Evolutionary conservation across 345 rosid genomes (phyloP).

Genomic region (Gossypium arboreum): DNA sequence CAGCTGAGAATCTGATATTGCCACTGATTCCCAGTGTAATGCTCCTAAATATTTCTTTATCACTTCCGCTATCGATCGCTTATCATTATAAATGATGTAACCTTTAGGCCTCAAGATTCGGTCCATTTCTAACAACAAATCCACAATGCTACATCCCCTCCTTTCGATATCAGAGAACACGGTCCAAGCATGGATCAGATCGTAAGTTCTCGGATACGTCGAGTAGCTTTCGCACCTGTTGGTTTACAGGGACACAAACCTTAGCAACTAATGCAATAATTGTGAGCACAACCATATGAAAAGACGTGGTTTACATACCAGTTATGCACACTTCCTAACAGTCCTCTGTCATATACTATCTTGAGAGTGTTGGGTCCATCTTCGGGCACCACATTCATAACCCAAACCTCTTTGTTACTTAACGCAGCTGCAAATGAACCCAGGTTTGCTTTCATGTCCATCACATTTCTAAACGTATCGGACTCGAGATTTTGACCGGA

Average conservation of each 20-base stretch:
- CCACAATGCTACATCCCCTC: conserved; percentile 31
- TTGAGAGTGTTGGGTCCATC: conserved; percentile 84
- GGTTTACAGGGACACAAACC: not conserved
- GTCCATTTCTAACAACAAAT: conserved; percentile 40
- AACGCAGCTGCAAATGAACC: conserved; percentile 96
- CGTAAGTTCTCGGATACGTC: conserved; percentile 89
- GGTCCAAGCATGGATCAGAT: conserved; percentile 76
- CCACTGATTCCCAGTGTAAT: conserved; percentile 79
- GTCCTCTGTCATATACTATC: conserved; percentile 79
- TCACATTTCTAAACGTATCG: conserved; percentile 71
- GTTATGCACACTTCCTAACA: conserved; percentile 70
- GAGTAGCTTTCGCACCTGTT: conserved; percentile 90
- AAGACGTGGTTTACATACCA: conserved; percentile 47
- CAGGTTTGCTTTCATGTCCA: conserved; percentile 95
- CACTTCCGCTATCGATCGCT: conserved; percentile 41
- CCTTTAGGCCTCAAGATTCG: conserved; percentile 37
- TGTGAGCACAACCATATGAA: not conserved
- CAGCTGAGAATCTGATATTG: conserved; percentile 33
- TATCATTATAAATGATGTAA: conserved; percentile 48
- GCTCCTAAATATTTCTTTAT: conserved; percentile 66
- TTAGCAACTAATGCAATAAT: not conserved
- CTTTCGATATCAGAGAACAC: conserved; percentile 31
- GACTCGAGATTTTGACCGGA: conserved; percentile 59
- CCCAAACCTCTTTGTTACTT: conserved; percentile 77
- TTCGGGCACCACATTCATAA: conserved; percentile 76